These are phyloP conservation scores for Eleusine coracana DNA, from an alignment of 176 grass and related monocot species.

Conservation along the genomic window DNA sequence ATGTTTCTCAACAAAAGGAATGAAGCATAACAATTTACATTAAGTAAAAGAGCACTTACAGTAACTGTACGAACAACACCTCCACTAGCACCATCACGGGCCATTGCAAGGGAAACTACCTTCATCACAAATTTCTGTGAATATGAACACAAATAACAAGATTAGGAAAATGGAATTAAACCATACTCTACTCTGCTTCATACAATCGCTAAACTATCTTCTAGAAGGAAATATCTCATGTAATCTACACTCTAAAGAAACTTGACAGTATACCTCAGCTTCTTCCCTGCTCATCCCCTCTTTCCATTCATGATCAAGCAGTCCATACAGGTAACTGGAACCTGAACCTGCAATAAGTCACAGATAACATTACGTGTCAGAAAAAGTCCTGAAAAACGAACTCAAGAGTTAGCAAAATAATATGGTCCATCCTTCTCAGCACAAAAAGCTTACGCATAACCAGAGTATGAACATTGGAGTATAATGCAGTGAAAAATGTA, in stretches of 20 bases:
- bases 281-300: slow-evolving; percentile 93
- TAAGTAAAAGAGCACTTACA: slow-evolving; percentile 23
- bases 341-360: slow-evolving; percentile 70
- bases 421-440: background rate
- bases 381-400: background rate
- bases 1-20: slow-evolving; percentile 14
- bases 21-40: background rate
- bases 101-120: slow-evolving; percentile 89
- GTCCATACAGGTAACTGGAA: slow-evolving; percentile 83
- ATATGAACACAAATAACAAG: slow-evolving; percentile 12
- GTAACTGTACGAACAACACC: slow-evolving; percentile 83
- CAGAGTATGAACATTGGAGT: background rate
- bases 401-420: background rate
- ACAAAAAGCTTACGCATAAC: slow-evolving; percentile 1
- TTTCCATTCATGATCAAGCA: slow-evolving; percentile 97
- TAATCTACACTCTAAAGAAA: background rate
- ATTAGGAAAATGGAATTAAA: slow-evolving; percentile 28
- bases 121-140: slow-evolving; percentile 89
- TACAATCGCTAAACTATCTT: background rate
- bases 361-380: slow-evolving; percentile 4
- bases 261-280: slow-evolving; percentile 65
- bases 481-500: background rate
- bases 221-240: background rate
- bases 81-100: slow-evolving; percentile 88
- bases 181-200: background rate